These are phyloP conservation scores for Tirmania nivea DNA, from an alignment of 495 filamentous ascomycete species.

Conservation along the genomic window DNA sequence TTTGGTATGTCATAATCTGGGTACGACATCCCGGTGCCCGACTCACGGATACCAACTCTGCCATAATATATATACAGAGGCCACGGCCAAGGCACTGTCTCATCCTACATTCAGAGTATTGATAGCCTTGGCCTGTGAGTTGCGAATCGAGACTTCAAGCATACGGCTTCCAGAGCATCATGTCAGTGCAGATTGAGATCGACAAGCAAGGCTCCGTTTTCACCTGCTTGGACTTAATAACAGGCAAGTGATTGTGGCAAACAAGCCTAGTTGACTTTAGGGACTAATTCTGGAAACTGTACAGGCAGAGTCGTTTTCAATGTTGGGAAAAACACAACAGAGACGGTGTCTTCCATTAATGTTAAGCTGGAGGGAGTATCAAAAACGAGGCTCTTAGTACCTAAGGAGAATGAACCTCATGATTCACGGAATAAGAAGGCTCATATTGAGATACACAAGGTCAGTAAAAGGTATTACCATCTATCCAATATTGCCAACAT, in stretches of 20 bases:
- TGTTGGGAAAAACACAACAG: slow-evolving; percentile 30
- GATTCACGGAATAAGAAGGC: slow-evolving; percentile 33
- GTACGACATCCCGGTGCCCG: too few species aligned
- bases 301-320: slow-evolving; percentile 38
- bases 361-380: slow-evolving; percentile 78
- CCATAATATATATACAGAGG: too few species aligned
- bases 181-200: slow-evolving; percentile 60
- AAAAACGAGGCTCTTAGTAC: slow-evolving; percentile 9
- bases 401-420: slow-evolving; percentile 12
- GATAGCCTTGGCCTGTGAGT: neutral
- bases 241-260: slow-evolving; percentile 25
- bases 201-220: slow-evolving; percentile 54
- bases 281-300: neutral
- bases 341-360: slow-evolving; percentile 52
- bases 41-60: too few species aligned
- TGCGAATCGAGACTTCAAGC: too few species aligned
- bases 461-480: slow-evolving; percentile 16
- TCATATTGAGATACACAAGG: slow-evolving; percentile 61
- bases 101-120: neutral
- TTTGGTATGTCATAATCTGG: too few species aligned
- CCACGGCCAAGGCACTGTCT: neutral
- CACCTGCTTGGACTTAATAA: slow-evolving; percentile 73
- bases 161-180: slow-evolving; percentile 20
- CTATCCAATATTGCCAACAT: too few species aligned
- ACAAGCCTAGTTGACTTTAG: neutral